phyloP scores from a whole-genome alignment of 1,284 basidiomycete species.

The Ceratobasidium sp. region DNA sequence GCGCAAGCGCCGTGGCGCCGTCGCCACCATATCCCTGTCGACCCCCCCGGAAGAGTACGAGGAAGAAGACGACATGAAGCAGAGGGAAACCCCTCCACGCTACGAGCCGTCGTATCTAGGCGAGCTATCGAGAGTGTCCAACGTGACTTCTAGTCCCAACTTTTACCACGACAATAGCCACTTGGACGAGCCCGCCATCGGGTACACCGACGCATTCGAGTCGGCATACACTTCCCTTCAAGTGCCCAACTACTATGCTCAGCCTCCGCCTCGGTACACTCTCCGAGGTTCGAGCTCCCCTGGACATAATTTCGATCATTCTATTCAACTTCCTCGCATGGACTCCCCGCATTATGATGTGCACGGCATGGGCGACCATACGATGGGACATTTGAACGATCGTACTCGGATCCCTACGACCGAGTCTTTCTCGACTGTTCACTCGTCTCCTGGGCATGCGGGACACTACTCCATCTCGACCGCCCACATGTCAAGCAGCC shows the following conservation, averaged over 20 bases:
- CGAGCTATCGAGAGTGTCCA: not conserved
- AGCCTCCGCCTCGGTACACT: slow-evolving; percentile 7
- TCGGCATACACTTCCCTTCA: not conserved
- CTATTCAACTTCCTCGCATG: not conserved
- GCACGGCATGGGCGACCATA: not conserved
- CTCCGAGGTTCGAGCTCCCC: not conserved
- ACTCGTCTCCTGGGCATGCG: slow-evolving; percentile 1
- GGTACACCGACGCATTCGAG: slow-evolving; percentile 7
- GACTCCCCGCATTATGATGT: not conserved
- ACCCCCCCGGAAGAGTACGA: slow-evolving; percentile 9
- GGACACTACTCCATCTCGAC: slow-evolving; percentile 8
- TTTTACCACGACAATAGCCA: not conserved
- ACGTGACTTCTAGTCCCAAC: not conserved
- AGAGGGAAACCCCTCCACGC: not conserved
- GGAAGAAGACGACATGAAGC: not conserved
- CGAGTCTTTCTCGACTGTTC: not conserved
- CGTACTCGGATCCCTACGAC: not conserved
- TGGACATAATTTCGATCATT: not conserved
- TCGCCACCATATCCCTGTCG: not conserved
- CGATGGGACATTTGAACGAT: not conserved
- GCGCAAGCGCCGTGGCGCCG: slow-evolving; percentile 22
- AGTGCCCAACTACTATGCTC: not conserved
- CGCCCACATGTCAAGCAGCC: slow-evolving; percentile 4
- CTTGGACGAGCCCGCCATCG: not conserved
- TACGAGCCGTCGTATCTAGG: slow-evolving; percentile 3